A percentile compares a stretch with the other conserved stretches of the same genome.
Conservation (phyloP, 805 yeast species). For the Scheffersomyces amazonensis region DNA sequence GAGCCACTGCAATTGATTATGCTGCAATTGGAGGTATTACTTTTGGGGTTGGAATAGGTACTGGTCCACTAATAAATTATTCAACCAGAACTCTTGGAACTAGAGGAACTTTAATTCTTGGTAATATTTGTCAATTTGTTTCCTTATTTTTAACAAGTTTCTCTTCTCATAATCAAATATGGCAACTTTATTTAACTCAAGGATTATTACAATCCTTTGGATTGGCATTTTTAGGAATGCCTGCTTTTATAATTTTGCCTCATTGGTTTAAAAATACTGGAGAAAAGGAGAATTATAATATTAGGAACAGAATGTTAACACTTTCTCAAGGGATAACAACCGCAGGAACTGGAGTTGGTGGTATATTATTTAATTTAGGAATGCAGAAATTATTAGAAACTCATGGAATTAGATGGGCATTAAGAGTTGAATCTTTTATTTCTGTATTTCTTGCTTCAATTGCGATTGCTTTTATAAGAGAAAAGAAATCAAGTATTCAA, state of each 20-base stretch:
- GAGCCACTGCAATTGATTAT: conserved; percentile 56
- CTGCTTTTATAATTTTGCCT: conserved; percentile 59
- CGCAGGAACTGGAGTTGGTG: conserved; percentile 55
- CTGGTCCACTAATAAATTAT: conserved; percentile 51
- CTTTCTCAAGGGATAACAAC: conserved; percentile 47
- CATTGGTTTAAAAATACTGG: conserved; percentile 73
- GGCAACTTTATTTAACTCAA: conserved; percentile 70
- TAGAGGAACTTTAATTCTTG: conserved; percentile 41
- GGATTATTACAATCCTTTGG: conserved; percentile 64
- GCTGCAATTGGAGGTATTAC: conserved; percentile 70
- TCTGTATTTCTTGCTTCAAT: conserved; percentile 24
- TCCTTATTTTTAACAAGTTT: conserved; percentile 62
- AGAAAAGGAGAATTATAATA: conserved; percentile 31
- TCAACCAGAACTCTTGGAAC: conserved; percentile 43
- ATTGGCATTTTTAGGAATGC: conserved; percentile 53
- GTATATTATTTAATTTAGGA: conserved; percentile 47
- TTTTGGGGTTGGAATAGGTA: conserved; percentile 50
- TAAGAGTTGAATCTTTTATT: conserved; percentile 45
- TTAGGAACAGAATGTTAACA: conserved; percentile 59
- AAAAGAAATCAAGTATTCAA: conserved; percentile 13
- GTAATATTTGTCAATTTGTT: conserved; percentile 48
- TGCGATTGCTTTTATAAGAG: conserved; percentile 16
- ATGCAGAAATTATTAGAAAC: conserved; percentile 42
- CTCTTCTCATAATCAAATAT: conserved; percentile 48
- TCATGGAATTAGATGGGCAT: conserved; percentile 45